Base-by-base conservation (phyloP, 768 basidiomycete species). In the Pholiota conissans region DNA sequence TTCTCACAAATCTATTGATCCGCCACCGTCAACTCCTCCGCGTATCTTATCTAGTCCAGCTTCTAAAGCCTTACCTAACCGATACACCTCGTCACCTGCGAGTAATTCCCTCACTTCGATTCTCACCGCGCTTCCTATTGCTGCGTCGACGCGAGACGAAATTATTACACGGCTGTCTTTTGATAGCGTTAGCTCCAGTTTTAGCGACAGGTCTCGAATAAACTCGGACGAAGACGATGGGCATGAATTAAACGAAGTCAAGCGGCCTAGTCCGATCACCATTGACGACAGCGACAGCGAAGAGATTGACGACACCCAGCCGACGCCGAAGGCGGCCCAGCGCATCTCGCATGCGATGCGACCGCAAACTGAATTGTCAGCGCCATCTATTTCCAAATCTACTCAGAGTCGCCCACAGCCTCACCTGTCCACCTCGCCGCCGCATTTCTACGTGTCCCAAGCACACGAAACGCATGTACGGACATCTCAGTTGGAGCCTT, bases 131-230 rank as follows among this genome's bases (percentile, higher is more conserved):
- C 71, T 82, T 22, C 80, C 81, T 20, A 81, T 82, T 30, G 74
- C 77, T 53, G 76, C 79, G 18, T 82, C 81, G n/a, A 82, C 78
- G 2, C 74, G 82, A 30, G 82, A 85, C 59, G 79, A 78, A 35
- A 80, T 85, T 49, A 78, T 82, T 20, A 76, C 81, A 6, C 75
- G 84, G 13, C 69, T 85, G 37, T 85, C 84, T 7, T 77, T 84
- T 34, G 84, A 85, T 53, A 79, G 80, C 63, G 67, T 71, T 57
- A 78, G 75, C 61, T 78, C 79, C 8, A 75, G 75, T 54, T 74
- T 73, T 59, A 77, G 73, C 52, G 78, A 79, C 52, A 68, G 70
- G 27, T 71, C 73, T 9, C 66, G 55, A 42, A 49, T 63, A 22
- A 71, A 70, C 30, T 69, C 69, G 9, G 71, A 69, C 47, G 71